These are phyloP conservation scores for Pilaira anomala DNA, from an alignment of 192 early-diverging fungal genomes.

Conservation along the genomic window DNA sequence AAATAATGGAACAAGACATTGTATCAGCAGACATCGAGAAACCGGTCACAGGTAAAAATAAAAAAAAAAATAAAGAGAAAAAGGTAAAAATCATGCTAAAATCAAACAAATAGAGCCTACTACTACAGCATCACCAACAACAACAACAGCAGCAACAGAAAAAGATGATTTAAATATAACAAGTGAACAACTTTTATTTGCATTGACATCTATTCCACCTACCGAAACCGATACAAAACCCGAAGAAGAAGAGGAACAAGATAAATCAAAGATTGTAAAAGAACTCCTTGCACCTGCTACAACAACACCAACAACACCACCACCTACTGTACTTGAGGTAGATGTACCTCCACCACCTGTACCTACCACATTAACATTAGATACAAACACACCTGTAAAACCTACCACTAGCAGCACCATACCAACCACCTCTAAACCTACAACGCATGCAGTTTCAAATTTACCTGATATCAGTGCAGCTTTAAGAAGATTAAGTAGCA, in stretches of 20 bases:
- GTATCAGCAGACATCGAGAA: too few relatives aligned
- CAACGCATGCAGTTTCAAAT: background rate
- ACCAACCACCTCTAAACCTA: background rate
- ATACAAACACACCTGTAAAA: background rate
- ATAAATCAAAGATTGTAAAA: background rate
- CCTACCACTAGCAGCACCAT: background rate
- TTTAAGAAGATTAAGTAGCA: conserved; percentile 11
- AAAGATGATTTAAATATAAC: background rate
- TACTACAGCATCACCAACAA: too few relatives aligned
- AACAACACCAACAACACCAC: background rate
- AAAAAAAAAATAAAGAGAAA: too few relatives aligned
- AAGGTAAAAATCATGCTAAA: too few relatives aligned
- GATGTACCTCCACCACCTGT: background rate
- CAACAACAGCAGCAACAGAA: too few relatives aligned
- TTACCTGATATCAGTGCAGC: conserved; percentile 24
- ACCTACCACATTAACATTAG: background rate
- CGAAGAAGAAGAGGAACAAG: background rate
- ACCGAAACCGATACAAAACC: background rate
- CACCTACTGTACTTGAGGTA: background rate
- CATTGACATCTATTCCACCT: conserved; percentile 12
- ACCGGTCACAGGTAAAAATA: too few relatives aligned
- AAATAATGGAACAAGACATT: too few relatives aligned
- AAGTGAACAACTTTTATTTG: conserved; percentile 19
- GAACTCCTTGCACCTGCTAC: background rate
- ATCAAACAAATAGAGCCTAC: too few relatives aligned